Base-by-base conservation (phyloP, 495 filamentous ascomycete species). In the Aspergillus bridgeri region DNA sequence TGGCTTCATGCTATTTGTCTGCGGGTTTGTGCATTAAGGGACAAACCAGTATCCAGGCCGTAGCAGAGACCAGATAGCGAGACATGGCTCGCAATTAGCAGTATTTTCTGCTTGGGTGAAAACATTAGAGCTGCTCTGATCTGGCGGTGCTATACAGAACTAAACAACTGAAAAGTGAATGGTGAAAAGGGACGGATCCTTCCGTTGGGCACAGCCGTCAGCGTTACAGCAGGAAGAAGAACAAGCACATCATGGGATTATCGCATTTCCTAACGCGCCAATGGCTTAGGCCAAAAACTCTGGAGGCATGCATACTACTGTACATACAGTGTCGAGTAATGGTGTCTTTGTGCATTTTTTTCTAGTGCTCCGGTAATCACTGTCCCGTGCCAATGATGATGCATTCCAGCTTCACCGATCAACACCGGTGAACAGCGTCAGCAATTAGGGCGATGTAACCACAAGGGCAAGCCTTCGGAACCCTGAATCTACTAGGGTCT, bases 41-140 rank as follows among this genome's bases (percentile, higher is more conserved):
- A 47, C 57, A 15, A 47, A 60, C 59, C 59, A 29, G 59, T 60
- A 22, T 60, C 59, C 43, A 60, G 48, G 8, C 59, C 59, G 18
- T 60, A 60, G 15, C 56, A 49, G 4, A 60, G 54, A 8, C 59
- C 59, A 8, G 54, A 45, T n/a, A 60, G 53, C 20, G 59, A 60
- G 49, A 60, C 49, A 52, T 60, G 54, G 13, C 42, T 49, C 23
- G 59, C 59, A 23, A 60, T 60, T 2, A 57, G 42, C 15, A 60
- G 53, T 5, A 57, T 25, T 18, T 29, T 60, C 22, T 0, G 43
- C 18, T 18, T 60, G 2, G 59, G 53, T 13, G 59, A 57, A 38
- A 38, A 38, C 33, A 38, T 38, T 38, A 4, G 9, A 13, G 1
- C 33, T 0, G 9, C 1, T 38, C 33, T n/a, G 27, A 3, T 15